Evolutionary conservation across 2,329 filamentous ascomycete genomes (phyloP).

Genomic region (Dendryphion nanum): DNA sequence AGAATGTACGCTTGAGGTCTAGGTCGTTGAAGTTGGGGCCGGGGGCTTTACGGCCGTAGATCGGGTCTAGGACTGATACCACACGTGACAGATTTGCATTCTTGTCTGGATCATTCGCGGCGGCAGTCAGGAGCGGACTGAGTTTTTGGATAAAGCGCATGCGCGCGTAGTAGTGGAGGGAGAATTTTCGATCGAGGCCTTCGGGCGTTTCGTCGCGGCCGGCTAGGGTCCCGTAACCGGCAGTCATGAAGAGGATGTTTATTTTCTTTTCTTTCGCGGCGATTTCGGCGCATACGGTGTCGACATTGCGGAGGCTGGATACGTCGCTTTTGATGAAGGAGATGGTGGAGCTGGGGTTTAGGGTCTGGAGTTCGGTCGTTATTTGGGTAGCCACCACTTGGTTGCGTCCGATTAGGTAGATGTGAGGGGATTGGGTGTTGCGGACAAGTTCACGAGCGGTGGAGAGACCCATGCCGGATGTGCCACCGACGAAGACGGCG

Average conservation of each 20-base stretch:
- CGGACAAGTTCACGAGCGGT: conserved; percentile 45
- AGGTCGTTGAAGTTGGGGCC: conserved; percentile 25
- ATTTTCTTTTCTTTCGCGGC: conserved; percentile 50
- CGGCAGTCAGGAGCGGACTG: conserved; percentile 31
- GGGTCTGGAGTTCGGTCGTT: conserved; percentile 35
- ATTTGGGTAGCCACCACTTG: conserved; percentile 37
- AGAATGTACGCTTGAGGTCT: conserved; percentile 23
- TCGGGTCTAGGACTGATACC: conserved; percentile 28
- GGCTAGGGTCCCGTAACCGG: conserved; percentile 47
- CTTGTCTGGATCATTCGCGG: conserved; percentile 12
- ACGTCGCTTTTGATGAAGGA: conserved; percentile 45
- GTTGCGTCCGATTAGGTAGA: conserved; percentile 47
- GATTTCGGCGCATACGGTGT: conserved; percentile 49
- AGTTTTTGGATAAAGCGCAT: conserved; percentile 41
- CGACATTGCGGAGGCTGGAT: conserved; percentile 41
- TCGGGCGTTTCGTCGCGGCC: conserved; percentile 39
- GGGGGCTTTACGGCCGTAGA: conserved; percentile 10
- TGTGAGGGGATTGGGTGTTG: conserved; percentile 36
- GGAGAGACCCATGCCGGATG: conserved; percentile 44
- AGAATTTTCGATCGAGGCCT: conserved; percentile 35
- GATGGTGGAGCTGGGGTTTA: conserved; percentile 39
- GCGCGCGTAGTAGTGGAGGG: conserved; percentile 37
- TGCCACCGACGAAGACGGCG: conserved; percentile 42
- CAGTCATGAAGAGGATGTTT: conserved; percentile 56
- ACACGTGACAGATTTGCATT: conserved; percentile 23